Base-by-base conservation (phyloP, 305 asterid genomes). In the Solanum hybrid region DNA sequence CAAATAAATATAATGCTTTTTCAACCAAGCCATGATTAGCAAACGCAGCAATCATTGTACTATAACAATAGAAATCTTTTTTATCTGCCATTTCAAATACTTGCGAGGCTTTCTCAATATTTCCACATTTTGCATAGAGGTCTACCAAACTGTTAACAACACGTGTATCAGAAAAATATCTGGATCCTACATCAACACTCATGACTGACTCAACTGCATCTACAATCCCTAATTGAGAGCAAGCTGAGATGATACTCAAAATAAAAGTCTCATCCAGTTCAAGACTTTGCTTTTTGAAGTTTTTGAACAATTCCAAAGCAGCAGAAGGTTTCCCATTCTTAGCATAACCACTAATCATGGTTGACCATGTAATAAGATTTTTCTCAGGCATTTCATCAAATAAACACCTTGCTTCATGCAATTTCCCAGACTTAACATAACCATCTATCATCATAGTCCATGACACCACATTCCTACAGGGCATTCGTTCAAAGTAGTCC, bases 401-500 rank as follows among this genome's bases (percentile, higher is more conserved):
- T 77, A 89, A 82, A 42, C 31, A n/a, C 32, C 86, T 81, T 3
- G 89, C 89, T 56, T 66, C 82, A 0, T 35, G 56, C 84, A 82
- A 60, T 24, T 84, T 87, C 72, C 87, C 84, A 82, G 69, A 46
- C 36, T 40, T 91, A 56, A 64, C 85, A 66, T 64, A 89, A 13
- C 89, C 92, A 75, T 89, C 79, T 80, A 87, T 79, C 89, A 89
- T 89, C 79, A 87, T 91, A 84, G 90, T 89, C 92, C 92, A 89
- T n/a, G 87, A 89, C 22, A 24, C 86, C 89, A 75, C 86, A 75
- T 91, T 89, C 90, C 51, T 36, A 40, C n/a, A 1, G 32, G 91
- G 85, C 38, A 89, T 87, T 91, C 72, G 85, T 11, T 84, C 87
- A 89, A 85, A 56, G 77, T 36, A 89, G 27, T 69, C 51, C 86